A percentile compares a stretch with the other conserved stretches of the same genome.
Evolutionary conservation across 2,329 filamentous ascomycete genomes (phyloP).

Genomic region (Stachybotrys chartarum): DNA sequence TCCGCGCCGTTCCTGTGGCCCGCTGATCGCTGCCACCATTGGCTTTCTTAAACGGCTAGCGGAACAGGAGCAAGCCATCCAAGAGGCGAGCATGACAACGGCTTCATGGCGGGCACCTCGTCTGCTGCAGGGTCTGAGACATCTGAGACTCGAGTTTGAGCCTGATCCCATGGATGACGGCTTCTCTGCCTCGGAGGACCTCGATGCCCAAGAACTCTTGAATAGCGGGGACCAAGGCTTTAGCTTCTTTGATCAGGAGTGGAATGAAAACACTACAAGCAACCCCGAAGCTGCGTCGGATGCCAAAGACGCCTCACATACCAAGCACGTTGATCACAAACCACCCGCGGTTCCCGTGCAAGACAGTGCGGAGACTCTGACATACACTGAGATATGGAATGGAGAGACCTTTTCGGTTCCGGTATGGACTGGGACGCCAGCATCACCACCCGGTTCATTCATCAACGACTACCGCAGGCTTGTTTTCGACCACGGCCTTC

Average conservation of each 20-base stretch:
- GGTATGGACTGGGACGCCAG: conserved; percentile 41
- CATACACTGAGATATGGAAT: conserved; percentile 16
- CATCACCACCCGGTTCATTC: conserved; percentile 23
- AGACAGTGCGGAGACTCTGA: conserved; percentile 14
- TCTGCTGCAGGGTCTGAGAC: conserved; percentile 43
- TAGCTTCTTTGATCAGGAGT: conserved; percentile 34
- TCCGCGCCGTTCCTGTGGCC: conserved; percentile 45
- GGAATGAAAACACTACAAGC: conserved; percentile 2
- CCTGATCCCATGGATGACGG: conserved; percentile 31
- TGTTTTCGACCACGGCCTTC: conserved; percentile 27
- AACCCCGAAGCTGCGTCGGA: conserved; percentile 1
- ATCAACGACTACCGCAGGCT: conserved; percentile 42
- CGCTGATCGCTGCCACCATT: conserved; percentile 38
- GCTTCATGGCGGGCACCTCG: conserved; percentile 30
- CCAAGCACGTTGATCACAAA: background rate
- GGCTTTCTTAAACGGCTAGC: conserved; percentile 39
- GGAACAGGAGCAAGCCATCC: conserved; percentile 41
- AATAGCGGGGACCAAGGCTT: conserved; percentile 30
- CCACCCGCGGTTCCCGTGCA: conserved; percentile 3
- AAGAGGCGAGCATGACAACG: conserved; percentile 13
- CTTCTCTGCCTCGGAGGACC: conserved; percentile 20
- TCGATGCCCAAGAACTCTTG: conserved; percentile 36
- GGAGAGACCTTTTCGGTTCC: conserved; percentile 13
- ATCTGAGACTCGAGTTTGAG: conserved; percentile 48
- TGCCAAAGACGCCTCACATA: background rate